Conservation (phyloP, 805 yeast genomes). For the Candida maesae region DNA sequence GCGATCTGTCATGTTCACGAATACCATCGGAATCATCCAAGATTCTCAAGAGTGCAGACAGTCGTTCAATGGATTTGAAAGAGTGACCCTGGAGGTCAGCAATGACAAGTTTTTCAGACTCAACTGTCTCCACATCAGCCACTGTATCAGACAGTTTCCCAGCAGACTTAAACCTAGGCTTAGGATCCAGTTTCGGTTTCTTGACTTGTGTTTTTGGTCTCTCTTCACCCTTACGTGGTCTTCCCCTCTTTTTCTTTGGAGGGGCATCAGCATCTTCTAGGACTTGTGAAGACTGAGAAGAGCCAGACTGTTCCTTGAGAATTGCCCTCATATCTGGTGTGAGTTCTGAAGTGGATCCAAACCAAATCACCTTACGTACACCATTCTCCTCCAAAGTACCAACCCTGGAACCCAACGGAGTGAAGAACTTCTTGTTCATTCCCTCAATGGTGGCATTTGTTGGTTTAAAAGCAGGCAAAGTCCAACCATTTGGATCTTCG, state of each 20-base stretch:
- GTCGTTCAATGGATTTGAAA: constrained; percentile 42
- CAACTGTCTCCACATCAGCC: too few species aligned
- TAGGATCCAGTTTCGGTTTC: neutral
- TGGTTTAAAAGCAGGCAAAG: constrained; percentile 19
- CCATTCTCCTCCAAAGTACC: constrained; percentile 9
- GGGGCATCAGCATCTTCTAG: neutral
- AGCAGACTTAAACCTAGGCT: too few species aligned
- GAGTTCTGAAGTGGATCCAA: constrained; percentile 6
- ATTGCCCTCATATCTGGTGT: constrained; percentile 7
- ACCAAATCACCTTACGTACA: constrained; percentile 14
- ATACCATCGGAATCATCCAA: constrained; percentile 45
- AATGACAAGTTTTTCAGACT: constrained; percentile 13
- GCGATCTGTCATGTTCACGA: constrained; percentile 23
- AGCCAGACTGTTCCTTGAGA: constrained; percentile 3
- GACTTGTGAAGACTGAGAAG: neutral
- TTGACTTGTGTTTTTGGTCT: constrained; percentile 12
- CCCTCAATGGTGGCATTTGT: constrained; percentile 16
- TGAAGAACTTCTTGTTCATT: constrained; percentile 25
- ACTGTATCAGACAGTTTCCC: too few species aligned
- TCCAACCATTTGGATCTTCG: constrained; percentile 27
- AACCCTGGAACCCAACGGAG: constrained; percentile 23
- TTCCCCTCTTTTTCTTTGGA: constrained; percentile 23
- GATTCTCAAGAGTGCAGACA: constrained; percentile 39
- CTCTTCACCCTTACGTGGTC: constrained; percentile 26
- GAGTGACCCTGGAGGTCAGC: constrained; percentile 38